phyloP scores from a whole-genome alignment of 108 stramenopile species.

The Cyclotella distinguenda region DNA sequence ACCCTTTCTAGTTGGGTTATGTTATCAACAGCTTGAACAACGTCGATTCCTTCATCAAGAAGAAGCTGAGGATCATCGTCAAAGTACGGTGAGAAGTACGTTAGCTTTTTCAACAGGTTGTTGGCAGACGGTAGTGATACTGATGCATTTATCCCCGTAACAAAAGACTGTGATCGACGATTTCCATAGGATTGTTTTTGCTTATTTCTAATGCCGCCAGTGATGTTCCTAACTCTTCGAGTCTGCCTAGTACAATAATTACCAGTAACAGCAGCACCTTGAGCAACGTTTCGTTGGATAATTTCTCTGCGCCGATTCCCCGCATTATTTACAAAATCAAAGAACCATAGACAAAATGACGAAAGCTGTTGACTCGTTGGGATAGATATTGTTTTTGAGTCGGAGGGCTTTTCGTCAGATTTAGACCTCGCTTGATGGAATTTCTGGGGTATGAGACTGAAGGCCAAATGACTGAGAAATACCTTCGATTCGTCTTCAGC shows the following conservation, averaged over 20 bases:
- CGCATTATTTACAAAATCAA: slow-evolving; percentile 49
- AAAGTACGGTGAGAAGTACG: slow-evolving; percentile 43
- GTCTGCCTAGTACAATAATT: not conserved
- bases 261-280: slow-evolving; percentile 38
- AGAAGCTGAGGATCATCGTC: slow-evolving; percentile 52
- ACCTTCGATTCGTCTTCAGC: not conserved
- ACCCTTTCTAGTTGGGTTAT: slow-evolving; percentile 41
- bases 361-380: slow-evolving; percentile 23
- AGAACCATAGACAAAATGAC: slow-evolving; percentile 49
- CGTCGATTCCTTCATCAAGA: slow-evolving; percentile 33
- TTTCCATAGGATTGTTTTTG: not conserved
- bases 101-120: slow-evolving; percentile 26
- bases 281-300: slow-evolving; percentile 34
- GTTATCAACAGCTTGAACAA: slow-evolving; percentile 20
- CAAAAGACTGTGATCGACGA: not conserved
- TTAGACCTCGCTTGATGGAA: slow-evolving; percentile 12
- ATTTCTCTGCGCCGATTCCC: slow-evolving; percentile 35
- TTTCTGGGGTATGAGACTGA: slow-evolving; percentile 59
- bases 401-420: not conserved
- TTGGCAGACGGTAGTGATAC: slow-evolving; percentile 15
- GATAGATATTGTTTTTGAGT: slow-evolving; percentile 1
- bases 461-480: slow-evolving; percentile 38
- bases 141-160: not conserved
- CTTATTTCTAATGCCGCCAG: not conserved
- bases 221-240: slow-evolving; percentile 5